Percentiles rank a stretch among this genome's conserved stretches.
Conservation (phyloP, 257 asterid genomes). For the Forsythia viridissima region DNA sequence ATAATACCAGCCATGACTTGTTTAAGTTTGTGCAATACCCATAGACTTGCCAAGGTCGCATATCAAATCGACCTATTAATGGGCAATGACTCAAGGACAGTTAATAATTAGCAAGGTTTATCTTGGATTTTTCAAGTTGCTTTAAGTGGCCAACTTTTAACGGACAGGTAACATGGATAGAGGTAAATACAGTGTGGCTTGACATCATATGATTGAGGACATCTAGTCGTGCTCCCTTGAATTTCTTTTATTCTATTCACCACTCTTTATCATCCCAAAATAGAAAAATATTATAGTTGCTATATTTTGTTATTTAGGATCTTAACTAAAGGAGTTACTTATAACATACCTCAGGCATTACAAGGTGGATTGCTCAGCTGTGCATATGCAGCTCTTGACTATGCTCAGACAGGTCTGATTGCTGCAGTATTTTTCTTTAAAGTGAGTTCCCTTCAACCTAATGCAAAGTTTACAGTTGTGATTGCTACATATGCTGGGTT, state of each 20-base stretch:
- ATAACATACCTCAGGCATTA: constrained; percentile 56
- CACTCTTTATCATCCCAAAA: constrained; percentile 12
- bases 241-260: constrained; percentile 16
- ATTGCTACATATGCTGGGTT: background rate
- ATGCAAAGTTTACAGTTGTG: background rate
- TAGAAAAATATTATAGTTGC: constrained; percentile 3
- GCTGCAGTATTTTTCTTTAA: constrained; percentile 98
- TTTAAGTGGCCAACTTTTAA: constrained; percentile 7
- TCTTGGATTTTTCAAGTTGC: constrained; percentile 4
- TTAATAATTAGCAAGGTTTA: background rate
- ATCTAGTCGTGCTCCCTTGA: background rate
- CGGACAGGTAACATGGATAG: background rate
- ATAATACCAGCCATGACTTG: background rate
- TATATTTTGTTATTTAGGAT: constrained; percentile 17
- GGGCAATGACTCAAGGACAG: constrained; percentile 1
- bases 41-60: background rate
- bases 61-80: background rate
- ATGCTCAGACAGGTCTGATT: constrained; percentile 97
- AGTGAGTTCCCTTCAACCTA: constrained; percentile 45
- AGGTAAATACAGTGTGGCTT: constrained; percentile 6
- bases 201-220: background rate
- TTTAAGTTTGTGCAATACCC: background rate
- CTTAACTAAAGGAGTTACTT: constrained; percentile 27
- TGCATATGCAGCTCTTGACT: constrained; percentile 86
- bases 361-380: constrained; percentile 83